Conservation (phyloP, 1,139 yeast species). For the Blastobotrys raffinosifermentans region DNA sequence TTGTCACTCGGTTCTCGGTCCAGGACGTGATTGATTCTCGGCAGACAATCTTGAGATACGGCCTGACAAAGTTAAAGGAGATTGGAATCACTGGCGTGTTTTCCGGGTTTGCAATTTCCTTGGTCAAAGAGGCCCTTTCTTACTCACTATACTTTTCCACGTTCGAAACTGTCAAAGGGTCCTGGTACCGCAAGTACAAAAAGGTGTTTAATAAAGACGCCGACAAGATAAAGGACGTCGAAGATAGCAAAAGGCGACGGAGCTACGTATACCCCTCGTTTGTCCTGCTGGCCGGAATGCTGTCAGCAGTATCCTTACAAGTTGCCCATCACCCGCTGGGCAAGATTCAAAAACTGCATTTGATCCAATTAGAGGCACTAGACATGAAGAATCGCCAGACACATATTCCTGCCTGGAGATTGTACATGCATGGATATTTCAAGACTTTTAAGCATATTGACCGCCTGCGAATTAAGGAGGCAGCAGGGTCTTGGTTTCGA, state of each 20-base stretch:
- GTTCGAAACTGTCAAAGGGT: constrained; percentile 69
- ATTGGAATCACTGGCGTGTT: constrained; percentile 81
- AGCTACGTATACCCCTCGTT: constrained; percentile 59
- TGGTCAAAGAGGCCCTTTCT: constrained; percentile 75
- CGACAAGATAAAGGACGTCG: constrained; percentile 8
- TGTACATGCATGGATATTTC: constrained; percentile 56
- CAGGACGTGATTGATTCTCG: constrained; percentile 64
- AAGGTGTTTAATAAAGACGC: constrained; percentile 15
- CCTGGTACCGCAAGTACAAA: constrained; percentile 23
- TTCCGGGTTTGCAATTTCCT: constrained; percentile 77
- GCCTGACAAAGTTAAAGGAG: constrained; percentile 58
- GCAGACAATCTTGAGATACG: constrained; percentile 75
- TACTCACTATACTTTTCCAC: constrained; percentile 83
- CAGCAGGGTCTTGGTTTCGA: constrained; percentile 48
- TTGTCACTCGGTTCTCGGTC: constrained; percentile 73
- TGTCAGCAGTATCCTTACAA: constrained; percentile 74
- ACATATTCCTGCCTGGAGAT: constrained; percentile 9
- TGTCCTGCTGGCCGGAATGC: constrained; percentile 79
- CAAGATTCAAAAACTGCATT: constrained; percentile 73
- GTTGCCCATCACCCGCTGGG: constrained; percentile 78
- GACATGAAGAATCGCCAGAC: constrained; percentile 41
- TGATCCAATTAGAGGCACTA: constrained; percentile 70
- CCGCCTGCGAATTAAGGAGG: constrained; percentile 48
- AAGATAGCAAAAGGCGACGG: constrained; percentile 27
- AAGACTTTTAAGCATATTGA: constrained; percentile 62